These are phyloP conservation scores for Cladosporium cucumerinum DNA, from an alignment of 2,329 filamentous ascomycete species.

Conservation along the genomic window DNA sequence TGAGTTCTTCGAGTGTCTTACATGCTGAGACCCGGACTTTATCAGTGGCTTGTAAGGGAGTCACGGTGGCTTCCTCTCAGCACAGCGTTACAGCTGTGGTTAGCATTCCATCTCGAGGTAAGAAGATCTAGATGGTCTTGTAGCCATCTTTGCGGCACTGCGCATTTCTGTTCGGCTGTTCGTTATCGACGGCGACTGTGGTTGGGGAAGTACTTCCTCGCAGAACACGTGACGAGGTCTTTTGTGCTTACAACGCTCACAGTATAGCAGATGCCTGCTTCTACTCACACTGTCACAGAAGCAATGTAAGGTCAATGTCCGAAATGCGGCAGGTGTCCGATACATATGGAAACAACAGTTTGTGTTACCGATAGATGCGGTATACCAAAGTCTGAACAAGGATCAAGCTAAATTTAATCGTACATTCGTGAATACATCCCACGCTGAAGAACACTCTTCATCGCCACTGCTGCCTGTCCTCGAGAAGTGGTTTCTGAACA, in stretches of 20 bases:
- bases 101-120: neutral
- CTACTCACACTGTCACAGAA: no score
- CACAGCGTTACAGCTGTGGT: neutral
- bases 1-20: neutral
- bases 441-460: neutral
- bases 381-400: neutral
- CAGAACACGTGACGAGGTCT: neutral
- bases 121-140: neutral
- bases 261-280: no score
- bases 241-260: neutral
- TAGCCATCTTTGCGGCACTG: neutral
- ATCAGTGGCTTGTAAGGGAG: neutral
- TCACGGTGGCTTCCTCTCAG: neutral
- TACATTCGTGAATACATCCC: neutral
- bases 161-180: neutral
- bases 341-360: no score
- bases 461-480: slow-evolving; percentile 24
- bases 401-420: neutral
- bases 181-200: no score
- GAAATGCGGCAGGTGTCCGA: no score
- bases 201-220: neutral
- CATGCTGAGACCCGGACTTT: neutral
- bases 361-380: no score
- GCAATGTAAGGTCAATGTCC: no score
- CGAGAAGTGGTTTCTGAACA: slow-evolving; percentile 15